phyloP scores from a whole-genome alignment of 2,329 filamentous ascomycete genomes.

The Penicillium freii region DNA sequence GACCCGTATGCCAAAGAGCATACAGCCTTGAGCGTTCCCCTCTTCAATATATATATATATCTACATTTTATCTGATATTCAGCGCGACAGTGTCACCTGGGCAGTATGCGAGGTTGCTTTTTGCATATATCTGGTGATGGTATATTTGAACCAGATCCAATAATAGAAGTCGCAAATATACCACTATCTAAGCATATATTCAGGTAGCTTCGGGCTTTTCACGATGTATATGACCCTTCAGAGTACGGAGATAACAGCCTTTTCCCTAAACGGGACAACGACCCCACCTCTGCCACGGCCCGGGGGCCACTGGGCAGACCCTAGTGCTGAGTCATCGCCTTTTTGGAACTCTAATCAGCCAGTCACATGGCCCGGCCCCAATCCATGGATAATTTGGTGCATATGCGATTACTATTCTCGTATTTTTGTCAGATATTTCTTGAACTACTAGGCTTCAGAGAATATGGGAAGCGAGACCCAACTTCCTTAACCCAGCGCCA shows the following conservation, averaged over 20 bases:
- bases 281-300: background rate
- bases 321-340: background rate
- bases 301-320: background rate
- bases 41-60: too few species aligned
- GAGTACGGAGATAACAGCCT: background rate
- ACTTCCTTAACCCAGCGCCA: background rate
- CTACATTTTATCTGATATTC: too few species aligned
- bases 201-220: too few species aligned
- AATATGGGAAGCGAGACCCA: conserved; percentile 6
- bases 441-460: background rate
- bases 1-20: too few species aligned
- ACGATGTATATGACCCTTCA: background rate
- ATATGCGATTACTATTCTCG: background rate
- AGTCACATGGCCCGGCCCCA: background rate
- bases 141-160: background rate
- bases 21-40: too few species aligned
- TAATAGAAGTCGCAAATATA: background rate
- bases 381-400: background rate
- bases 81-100: too few species aligned
- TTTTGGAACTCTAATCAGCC: background rate
- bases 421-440: background rate
- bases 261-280: background rate
- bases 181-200: background rate
- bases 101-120: background rate
- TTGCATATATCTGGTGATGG: conserved; percentile 14